Percentiles rank a stretch among this genome's conserved stretches.
phyloP scores from a whole-genome alignment of 192 early-diverging fungal genomes.

The Coemansia sp. region DNA sequence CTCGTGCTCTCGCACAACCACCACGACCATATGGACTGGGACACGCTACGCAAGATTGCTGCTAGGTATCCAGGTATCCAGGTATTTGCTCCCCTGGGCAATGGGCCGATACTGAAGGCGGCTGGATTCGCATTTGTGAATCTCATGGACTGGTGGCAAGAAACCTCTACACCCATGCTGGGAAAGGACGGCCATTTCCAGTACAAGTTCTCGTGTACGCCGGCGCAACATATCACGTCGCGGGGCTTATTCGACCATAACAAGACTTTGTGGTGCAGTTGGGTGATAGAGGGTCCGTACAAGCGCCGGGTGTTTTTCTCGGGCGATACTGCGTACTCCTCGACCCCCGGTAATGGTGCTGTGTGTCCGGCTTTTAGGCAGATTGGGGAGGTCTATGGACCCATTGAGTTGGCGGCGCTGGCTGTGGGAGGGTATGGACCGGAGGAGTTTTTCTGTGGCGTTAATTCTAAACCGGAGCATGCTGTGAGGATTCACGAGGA shows the following conservation, averaged over 20 bases:
- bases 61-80: constrained; percentile 45
- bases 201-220: constrained; percentile 61
- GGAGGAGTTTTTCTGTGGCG: constrained; percentile 61
- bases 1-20: constrained; percentile 85
- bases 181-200: neutral
- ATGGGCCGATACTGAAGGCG: constrained; percentile 61
- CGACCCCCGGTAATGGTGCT: constrained; percentile 59
- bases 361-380: constrained; percentile 82
- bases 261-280: constrained; percentile 78
- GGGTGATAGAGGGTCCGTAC: constrained; percentile 56
- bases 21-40: constrained; percentile 80
- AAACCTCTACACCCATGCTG: constrained; percentile 10
- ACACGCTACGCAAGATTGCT: constrained; percentile 59
- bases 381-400: constrained; percentile 72
- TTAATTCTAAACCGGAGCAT: constrained; percentile 78
- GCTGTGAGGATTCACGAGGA: constrained; percentile 78
- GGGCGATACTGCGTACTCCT: constrained; percentile 80
- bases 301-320: constrained; percentile 41
- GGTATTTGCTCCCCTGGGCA: constrained; percentile 79
- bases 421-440: constrained; percentile 86
- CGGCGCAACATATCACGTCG: constrained; percentile 59
- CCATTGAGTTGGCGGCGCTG: constrained; percentile 71
- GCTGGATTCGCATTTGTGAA: constrained; percentile 56
- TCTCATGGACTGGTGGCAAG: constrained; percentile 75
- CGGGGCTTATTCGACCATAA: constrained; percentile 64